These are phyloP conservation scores for Fusarium heterosporum DNA, from an alignment of 2,329 filamentous ascomycete genomes.

Conservation along the genomic window DNA sequence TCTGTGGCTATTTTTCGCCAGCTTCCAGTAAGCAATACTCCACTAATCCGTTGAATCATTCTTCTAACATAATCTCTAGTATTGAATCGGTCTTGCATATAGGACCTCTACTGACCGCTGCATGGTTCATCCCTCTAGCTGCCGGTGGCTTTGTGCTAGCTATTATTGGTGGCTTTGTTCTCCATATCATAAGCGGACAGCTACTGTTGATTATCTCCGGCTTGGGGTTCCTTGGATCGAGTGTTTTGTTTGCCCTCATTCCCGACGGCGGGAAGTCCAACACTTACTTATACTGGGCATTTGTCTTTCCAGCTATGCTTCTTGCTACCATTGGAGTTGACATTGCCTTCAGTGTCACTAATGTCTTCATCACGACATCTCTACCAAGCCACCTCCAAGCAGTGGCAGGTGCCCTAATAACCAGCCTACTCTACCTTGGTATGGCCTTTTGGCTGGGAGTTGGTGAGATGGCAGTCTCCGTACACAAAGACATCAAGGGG, in stretches of 20 bases:
- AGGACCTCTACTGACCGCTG: slow-evolving; percentile 71
- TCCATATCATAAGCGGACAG: slow-evolving; percentile 73
- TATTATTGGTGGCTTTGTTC: slow-evolving; percentile 71
- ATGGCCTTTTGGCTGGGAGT: slow-evolving; percentile 79
- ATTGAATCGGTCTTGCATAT: slow-evolving; percentile 70
- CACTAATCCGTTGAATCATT: accelerated
- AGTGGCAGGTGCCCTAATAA: slow-evolving; percentile 71
- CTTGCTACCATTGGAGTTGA: slow-evolving; percentile 79
- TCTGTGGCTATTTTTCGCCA: slow-evolving; percentile 76
- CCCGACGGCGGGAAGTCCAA: slow-evolving; percentile 60
- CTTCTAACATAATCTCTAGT: slow-evolving; percentile 50
- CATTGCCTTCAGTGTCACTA: slow-evolving; percentile 79
- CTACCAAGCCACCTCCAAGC: slow-evolving; percentile 76
- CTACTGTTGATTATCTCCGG: slow-evolving; percentile 72
- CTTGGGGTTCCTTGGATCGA: slow-evolving; percentile 67
- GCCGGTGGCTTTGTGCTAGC: slow-evolving; percentile 75
- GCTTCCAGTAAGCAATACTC: slow-evolving; percentile 64
- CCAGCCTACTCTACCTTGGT: slow-evolving; percentile 74
- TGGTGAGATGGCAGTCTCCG: slow-evolving; percentile 71
- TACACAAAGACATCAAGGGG: slow-evolving; percentile 52
- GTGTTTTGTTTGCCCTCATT: slow-evolving; percentile 73
- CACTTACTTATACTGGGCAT: slow-evolving; percentile 72
- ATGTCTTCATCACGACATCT: slow-evolving; percentile 81
- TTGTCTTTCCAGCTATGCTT: slow-evolving; percentile 77
- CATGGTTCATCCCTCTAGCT: slow-evolving; percentile 76